These are phyloP conservation scores for Trametes sp. DNA, from an alignment of 1,284 basidiomycete genomes.

Conservation along the genomic window DNA sequence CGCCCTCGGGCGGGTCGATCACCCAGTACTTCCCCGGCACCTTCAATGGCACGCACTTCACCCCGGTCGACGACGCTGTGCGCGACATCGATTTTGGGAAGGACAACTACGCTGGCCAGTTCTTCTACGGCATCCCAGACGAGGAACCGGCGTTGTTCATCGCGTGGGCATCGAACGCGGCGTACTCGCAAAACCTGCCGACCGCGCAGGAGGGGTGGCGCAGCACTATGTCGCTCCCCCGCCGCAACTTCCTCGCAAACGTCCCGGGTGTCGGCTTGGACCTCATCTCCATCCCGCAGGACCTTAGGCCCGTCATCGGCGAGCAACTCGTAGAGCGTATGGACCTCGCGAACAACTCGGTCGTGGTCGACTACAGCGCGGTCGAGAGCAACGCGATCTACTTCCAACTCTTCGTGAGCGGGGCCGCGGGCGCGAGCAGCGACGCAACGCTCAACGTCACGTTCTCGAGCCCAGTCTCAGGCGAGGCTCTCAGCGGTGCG, in stretches of 20 bases:
- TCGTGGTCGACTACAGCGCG: conserved; percentile 18
- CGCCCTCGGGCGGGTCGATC: conserved; percentile 23
- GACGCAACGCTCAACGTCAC: conserved; percentile 22
- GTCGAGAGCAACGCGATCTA: conserved; percentile 25
- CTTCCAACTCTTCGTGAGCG: conserved; percentile 17
- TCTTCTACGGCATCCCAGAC: conserved; percentile 25
- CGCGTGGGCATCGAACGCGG: conserved; percentile 26
- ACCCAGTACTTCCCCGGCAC: conserved; percentile 29
- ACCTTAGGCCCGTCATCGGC: conserved; percentile 17
- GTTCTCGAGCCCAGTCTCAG: conserved; percentile 10
- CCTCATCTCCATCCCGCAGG: conserved; percentile 22
- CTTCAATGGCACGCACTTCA: conserved; percentile 29
- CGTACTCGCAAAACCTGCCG: conserved; percentile 19
- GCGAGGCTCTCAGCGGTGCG: conserved; percentile 24
- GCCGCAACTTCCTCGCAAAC: conserved; percentile 20
- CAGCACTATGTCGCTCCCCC: conserved; percentile 27
- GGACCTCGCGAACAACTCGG: conserved; percentile 7
- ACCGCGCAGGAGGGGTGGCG: conserved; percentile 29
- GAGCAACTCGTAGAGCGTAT: conserved; percentile 8
- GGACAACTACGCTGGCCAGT: conserved; percentile 31
- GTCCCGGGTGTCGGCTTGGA: conserved; percentile 15
- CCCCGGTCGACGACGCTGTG: conserved; percentile 14
- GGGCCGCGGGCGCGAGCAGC: conserved; percentile 1
- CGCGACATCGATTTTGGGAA: conserved; percentile 27
- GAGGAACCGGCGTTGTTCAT: conserved; percentile 21